Evolutionary conservation across 2,329 filamentous ascomycete genomes (phyloP), one percentile per base, ranked within the genome.

Genomic region (Cladophialophora carrionii): DNA sequence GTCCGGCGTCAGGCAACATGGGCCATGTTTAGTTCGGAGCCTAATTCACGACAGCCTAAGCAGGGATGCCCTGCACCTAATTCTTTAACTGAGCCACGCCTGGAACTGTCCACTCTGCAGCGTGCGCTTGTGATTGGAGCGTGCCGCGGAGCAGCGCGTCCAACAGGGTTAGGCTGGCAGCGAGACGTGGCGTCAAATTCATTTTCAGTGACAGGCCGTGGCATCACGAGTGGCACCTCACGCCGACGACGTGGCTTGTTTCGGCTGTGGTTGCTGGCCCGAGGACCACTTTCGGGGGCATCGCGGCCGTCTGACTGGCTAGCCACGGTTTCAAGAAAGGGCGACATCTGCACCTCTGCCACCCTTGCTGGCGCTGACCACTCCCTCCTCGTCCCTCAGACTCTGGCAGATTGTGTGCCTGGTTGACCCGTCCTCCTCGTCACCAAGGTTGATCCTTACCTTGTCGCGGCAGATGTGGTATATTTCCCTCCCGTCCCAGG

Each of bases 181-280:
- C 62, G 37, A 57, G 57, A 41, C 65, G 65, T 67, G 65, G 65
- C 65, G 65, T 67, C 59, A 37, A 62, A 37, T 61, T 55, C 22
- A 57, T 34, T 43, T 24, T 61, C 59, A 29, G 46, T 63, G 48
- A 46, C 57, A 29, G 43, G 22, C 37, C 29, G 22, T 34, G 52
- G 63, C 43, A 61, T 32, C 52, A 54, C 48, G 26, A 31, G 57
- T 52, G 57, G 52, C 24, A 54, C 29, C 52, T 8, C 52, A 34
- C 29, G 57, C 48, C 57, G 12, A 41, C 57, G 46, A 60, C 43
- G 57, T 60, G 57, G 57, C 57, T 60, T 34, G 46, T 60, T 60
- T 37, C 29, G 57, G 57, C 46, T 60, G n/a, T 20, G 48, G 52
- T 29, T 20, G 20, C 10, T 46, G 56, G 26, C 32, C 26, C 52